Evolutionary conservation across 2,329 filamentous ascomycete genomes (phyloP), one percentile per base, ranked within the genome.

Genomic region (Fusarium mundagurra): DNA sequence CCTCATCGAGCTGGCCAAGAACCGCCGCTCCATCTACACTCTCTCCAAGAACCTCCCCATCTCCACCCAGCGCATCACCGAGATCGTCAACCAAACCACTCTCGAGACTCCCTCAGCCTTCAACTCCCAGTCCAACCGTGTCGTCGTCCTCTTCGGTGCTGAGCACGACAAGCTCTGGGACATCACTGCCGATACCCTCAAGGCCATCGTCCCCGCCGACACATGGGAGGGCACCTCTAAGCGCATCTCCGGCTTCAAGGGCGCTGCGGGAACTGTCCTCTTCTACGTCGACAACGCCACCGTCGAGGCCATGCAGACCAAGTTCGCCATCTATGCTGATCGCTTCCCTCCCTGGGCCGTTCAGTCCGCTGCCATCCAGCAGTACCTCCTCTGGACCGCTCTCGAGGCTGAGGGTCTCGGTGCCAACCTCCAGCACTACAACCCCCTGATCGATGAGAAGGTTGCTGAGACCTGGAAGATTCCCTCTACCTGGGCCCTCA

Each of bases 141-240:
- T 93, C 67, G 89, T 97, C 54, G 89, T 98, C 59, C 90, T 98
- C 62, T 88, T 96, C 79, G 92, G 93, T 79, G 89, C 89, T 71
- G 93, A 98, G 83, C 95, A 98, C 86, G 91, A 95, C 78, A 92
- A 93, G 85, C 90, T 97, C 77, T 98, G 95, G 96, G 92, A 94
- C 81, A 87, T 94, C 68, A 88, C 91, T 63, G 83, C 86, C 69
- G 90, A 92, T 24, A 69, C 78, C 45, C 80, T 84, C 70, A 78
- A 79, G 66, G 74, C 73, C 71, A 88, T 95, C 67, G 91, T 96
- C 31, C 90, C 93, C 36, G 86, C 83, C 8, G 92, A 92, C 22
- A 80, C 85, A 71, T 95, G 89, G 86, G 84, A 90, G 80, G 61
- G 81, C 74, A 93, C 85, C 20, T 79, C 74, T 63, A 72, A 77